These are phyloP conservation scores for Wickerhamomyces sp. DNA, from an alignment of 1,139 yeast species.

Conservation along the genomic window DNA sequence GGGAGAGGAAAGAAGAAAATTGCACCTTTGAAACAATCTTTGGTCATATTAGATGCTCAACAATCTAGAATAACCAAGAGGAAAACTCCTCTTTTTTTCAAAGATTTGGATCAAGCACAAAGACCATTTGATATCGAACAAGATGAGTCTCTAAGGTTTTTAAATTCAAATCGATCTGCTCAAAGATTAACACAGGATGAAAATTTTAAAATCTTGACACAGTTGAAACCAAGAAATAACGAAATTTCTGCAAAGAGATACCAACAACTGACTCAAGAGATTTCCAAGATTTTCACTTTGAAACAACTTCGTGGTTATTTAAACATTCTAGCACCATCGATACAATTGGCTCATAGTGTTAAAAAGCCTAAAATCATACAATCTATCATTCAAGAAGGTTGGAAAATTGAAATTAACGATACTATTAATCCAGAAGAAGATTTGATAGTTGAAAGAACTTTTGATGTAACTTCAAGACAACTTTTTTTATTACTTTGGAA, in stretches of 20 bases:
- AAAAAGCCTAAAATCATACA: conserved; percentile 22
- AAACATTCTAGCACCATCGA: conserved; percentile 12
- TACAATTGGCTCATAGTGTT: conserved; percentile 6
- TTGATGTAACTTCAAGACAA: conserved; percentile 36
- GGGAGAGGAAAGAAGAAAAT: conserved; percentile 21
- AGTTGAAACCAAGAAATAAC: conserved; percentile 23
- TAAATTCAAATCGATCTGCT: conserved; percentile 2
- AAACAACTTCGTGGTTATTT: conserved; percentile 26
- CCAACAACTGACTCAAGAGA: conserved; percentile 22
- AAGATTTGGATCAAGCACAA: background rate
- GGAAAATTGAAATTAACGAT: conserved; percentile 35
- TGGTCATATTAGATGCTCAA: conserved; percentile 19
- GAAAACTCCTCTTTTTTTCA: background rate
- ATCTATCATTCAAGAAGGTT: conserved; percentile 32
- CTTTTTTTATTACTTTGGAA: conserved; percentile 30
- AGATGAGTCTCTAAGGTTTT: background rate
- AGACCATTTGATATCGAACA: background rate
- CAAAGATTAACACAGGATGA: conserved; percentile 23
- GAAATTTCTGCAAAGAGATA: conserved; percentile 25
- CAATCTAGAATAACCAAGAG: conserved; percentile 14
- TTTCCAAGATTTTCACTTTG: conserved; percentile 25
- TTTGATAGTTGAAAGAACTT: conserved; percentile 29
- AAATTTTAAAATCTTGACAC: conserved; percentile 25
- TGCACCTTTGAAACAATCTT: conserved; percentile 17
- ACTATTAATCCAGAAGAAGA: conserved; percentile 33